Evolutionary conservation across 257 asterid species (phyloP).

Genomic region (Dorcoceras hygrometricum): DNA sequence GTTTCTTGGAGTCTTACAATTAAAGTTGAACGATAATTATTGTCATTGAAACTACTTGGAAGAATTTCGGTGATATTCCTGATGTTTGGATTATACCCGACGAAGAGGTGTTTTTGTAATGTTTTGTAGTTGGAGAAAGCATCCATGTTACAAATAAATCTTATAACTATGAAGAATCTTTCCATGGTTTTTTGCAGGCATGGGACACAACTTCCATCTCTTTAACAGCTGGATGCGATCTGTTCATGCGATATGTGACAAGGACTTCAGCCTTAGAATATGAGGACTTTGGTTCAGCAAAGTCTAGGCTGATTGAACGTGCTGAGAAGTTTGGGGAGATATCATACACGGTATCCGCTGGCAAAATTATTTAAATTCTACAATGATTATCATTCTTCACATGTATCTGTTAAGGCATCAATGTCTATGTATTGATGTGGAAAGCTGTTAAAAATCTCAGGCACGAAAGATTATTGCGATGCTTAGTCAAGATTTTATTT

Average conservation of each 20-base stretch:
- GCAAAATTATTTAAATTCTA: slow-evolving; percentile 6
- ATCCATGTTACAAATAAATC: not conserved
- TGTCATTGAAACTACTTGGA: not conserved
- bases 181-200: slow-evolving; percentile 46
- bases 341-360: slow-evolving; percentile 58
- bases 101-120: not conserved
- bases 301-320: slow-evolving; percentile 81
- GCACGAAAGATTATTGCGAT: slow-evolving; percentile 78
- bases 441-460: slow-evolving; percentile 33
- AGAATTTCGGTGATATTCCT: not conserved
- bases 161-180: not conserved
- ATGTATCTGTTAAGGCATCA: not conserved
- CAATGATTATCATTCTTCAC: slow-evolving; percentile 9
- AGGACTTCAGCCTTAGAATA: slow-evolving; percentile 89
- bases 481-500: slow-evolving; percentile 89
- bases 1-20: not conserved
- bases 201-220: slow-evolving; percentile 98
- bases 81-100: not conserved
- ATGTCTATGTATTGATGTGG: not conserved
- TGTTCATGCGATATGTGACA: slow-evolving; percentile 87
- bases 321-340: slow-evolving; percentile 96
- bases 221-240: slow-evolving; percentile 88
- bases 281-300: slow-evolving; percentile 83
- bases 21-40: not conserved
- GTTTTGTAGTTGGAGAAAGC: not conserved